These are phyloP conservation scores for Epichloe sp. DNA, from an alignment of 2,329 filamentous ascomycete species.

Conservation along the genomic window DNA sequence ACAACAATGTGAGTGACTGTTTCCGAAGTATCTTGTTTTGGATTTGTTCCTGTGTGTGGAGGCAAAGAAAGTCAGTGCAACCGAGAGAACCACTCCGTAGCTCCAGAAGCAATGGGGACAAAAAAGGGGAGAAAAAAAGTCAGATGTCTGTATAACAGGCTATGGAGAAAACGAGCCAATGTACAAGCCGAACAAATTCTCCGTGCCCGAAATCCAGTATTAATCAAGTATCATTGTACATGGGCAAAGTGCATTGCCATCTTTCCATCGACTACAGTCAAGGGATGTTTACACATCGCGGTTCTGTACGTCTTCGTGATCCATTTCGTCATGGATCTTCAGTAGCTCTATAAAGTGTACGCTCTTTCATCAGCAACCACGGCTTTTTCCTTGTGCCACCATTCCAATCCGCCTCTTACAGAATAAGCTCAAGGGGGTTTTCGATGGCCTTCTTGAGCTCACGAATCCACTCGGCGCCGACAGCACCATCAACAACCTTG, in stretches of 20 bases:
- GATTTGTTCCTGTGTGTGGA: too few relatives aligned
- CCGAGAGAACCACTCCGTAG: neutral
- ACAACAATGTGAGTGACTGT: too few relatives aligned
- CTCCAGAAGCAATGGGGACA: neutral
- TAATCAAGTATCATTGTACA: constrained; percentile 32
- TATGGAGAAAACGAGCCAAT: constrained; percentile 13
- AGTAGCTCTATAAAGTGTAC: constrained; percentile 9
- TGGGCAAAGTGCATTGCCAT: constrained; percentile 19
- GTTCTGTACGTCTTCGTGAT: neutral
- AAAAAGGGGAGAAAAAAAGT: neutral
- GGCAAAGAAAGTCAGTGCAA: neutral
- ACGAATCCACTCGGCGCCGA: constrained; percentile 91
- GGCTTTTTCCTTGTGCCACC: neutral
- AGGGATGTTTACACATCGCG: neutral
- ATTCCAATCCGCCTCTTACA: constrained; percentile 35
- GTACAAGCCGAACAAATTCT: constrained; percentile 16
- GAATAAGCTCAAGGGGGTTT: constrained; percentile 88
- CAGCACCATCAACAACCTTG: constrained; percentile 93
- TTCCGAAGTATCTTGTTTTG: too few relatives aligned
- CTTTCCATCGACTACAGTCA: constrained; percentile 7
- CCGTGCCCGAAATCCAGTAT: constrained; percentile 22
- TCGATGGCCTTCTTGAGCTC: constrained; percentile 96
- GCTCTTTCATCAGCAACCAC: constrained; percentile 5
- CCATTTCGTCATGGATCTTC: constrained; percentile 5
- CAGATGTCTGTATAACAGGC: constrained; percentile 10